Evolutionary conservation across 805 yeast species (phyloP), one percentile per base, ranked within the genome.

Genomic region (Vanderwaltozyma verrucispora): DNA sequence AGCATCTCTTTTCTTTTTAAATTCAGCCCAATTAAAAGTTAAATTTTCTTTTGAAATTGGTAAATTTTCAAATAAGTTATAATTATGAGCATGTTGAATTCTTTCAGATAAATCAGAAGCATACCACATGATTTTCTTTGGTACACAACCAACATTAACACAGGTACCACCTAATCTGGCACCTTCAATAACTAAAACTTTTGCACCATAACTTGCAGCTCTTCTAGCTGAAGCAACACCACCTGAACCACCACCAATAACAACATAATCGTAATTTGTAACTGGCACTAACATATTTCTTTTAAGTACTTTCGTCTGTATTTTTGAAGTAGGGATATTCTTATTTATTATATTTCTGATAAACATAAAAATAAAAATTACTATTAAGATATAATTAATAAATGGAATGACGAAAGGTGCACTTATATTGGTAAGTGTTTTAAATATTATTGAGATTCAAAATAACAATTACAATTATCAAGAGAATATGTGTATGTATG

Each of bases 71-170:
- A 65, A 71, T 47, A 92, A 80, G 0, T 96, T 95, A 57, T 89
- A 92, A 45, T 81, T 85, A 47, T 72, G 67, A 43, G 95, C 94
- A 33, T 84, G 80, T 30, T 69, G 64, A 43, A 82, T 66, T 54
- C 77, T 79, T 45, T 74, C 72, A 15, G 96, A 96, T 59, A 85
- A 63, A 51, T 88, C 96, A 23, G 92, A 78, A 10, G 96, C 96
- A 51, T 88, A 80, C 98, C 98, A 92, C 96, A 92, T 88, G 32
- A 92, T 86, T 60, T 92, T 92, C 70, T 92, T 92, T 33, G 99
- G 99, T 34, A 92, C 98, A 71, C 99, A 92, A 16, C 99, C 99
- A 31, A 89, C 97, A 59, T 92, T 92, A 44, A 92, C 99, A 72
- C 99, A 92, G 30, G 98, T 92, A 21, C 99, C 99, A 41, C 98